A percentile compares a stretch with the other conserved stretches of the same genome.
Evolutionary conservation across 768 basidiomycete species (phyloP).

Genomic region (Agrocybe pediades): DNA sequence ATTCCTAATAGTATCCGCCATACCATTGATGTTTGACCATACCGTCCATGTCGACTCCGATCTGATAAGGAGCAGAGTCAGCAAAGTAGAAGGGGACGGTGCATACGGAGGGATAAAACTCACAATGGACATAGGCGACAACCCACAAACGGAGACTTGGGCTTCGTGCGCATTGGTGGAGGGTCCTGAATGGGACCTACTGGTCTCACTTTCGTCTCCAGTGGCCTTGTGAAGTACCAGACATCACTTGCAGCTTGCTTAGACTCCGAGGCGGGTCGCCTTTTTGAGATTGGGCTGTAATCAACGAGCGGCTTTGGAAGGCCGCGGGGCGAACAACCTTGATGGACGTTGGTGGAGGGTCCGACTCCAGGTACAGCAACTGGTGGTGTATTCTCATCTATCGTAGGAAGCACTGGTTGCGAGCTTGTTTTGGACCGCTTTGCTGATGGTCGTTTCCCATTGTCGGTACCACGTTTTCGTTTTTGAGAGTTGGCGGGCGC

Average conservation of each 20-base stretch:
- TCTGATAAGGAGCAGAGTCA: neutral
- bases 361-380: constrained; percentile 4
- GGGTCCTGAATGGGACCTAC: neutral
- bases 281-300: constrained; percentile 8
- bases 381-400: constrained; percentile 1
- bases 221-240: constrained; percentile 19
- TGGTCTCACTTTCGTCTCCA: constrained; percentile 9
- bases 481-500: neutral
- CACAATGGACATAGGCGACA: constrained; percentile 17
- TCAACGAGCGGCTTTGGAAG: constrained; percentile 6
- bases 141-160: constrained; percentile 10
- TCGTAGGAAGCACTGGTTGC: too few species aligned
- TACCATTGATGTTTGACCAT: constrained; percentile 20
- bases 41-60: constrained; percentile 8
- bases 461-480: too few species aligned
- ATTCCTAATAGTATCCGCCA: constrained; percentile 20
- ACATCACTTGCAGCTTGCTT: constrained; percentile 19
- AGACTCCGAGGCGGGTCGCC: neutral
- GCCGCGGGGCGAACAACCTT: neutral
- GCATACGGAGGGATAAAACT: constrained; percentile 11
- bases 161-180: constrained; percentile 6
- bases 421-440: too few species aligned
- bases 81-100: neutral
- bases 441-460: too few species aligned
- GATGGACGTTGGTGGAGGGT: neutral